Evolutionary conservation across 2,329 filamentous ascomycete species (phyloP), one percentile per base, ranked within the genome.

Genomic region (Fusarium guadeloupense): DNA sequence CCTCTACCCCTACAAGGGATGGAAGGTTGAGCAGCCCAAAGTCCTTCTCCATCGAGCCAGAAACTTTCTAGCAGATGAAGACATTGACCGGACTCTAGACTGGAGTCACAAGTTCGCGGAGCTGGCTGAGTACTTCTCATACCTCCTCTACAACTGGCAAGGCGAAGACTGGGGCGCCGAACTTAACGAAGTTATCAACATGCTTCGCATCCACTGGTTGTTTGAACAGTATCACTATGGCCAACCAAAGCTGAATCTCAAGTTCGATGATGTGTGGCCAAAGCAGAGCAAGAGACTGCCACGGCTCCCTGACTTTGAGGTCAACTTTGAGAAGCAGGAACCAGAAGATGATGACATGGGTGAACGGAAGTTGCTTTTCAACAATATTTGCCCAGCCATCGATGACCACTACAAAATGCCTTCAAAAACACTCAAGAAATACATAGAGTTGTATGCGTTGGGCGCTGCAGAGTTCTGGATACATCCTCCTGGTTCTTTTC

Each of bases 31-130:
- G 17, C 65, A 76, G 2, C 77, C 76, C 2, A 63, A 58, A 26
- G 67, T 79, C 26, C 54, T 72, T 37, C 69, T 77, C 35, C 37
- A 46, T 13, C 69, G 73, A 10, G 71, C 73, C 38, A 71, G 68
- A 43, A 79, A 78, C 59, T 86, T 83, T 57, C 77, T 86, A 19
- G 67, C 76, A 4, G 80, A 83, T 25, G 77, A 82, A 57, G 81
- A 85, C 59, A 64, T 71, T 6, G 75, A 80, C 51, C 75, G 78
- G 14, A 77, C 75, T 52, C 38, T 72, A 2, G 61, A 73, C 37
- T 84, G 81, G 75, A 64, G 75, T 2, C 41, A 57, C 10, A 76
- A 77, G 44, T 68, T 77, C 8, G 66, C 58, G 17, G 76, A 75
- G 50, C 67, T 80, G 12, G 64, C 67, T 16, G 66, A 73, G 21